These are phyloP conservation scores for Panus rudis DNA, from an alignment of 768 basidiomycete species.

Conservation along the genomic window DNA sequence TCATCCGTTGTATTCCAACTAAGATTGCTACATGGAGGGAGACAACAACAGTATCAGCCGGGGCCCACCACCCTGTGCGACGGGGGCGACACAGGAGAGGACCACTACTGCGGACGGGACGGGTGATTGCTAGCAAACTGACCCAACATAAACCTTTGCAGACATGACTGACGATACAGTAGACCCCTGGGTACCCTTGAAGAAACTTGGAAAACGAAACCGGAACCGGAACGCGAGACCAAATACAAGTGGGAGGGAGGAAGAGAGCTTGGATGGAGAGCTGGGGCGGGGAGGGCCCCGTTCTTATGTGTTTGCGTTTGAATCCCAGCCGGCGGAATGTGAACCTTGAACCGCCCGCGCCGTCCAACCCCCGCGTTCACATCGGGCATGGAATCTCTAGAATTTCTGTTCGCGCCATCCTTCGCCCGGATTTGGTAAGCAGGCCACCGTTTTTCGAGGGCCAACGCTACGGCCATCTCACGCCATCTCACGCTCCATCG, in stretches of 20 bases:
- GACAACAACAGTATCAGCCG: slow-evolving; percentile 20
- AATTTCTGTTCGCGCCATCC: no score
- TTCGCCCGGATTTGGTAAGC: no score
- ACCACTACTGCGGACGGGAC: slow-evolving; percentile 32
- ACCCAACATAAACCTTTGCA: slow-evolving; percentile 91
- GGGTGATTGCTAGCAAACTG: slow-evolving; percentile 60
- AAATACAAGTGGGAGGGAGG: slow-evolving; percentile 41
- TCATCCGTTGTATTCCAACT: slow-evolving; percentile 97
- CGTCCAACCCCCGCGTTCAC: no score
- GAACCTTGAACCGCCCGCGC: no score
- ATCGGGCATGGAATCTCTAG: no score
- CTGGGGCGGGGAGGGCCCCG: background rate
- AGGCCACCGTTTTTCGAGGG: no score
- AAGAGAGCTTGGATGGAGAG: slow-evolving; percentile 29
- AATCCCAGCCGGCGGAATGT: no score
- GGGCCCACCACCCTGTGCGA: slow-evolving; percentile 27
- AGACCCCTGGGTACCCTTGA: slow-evolving; percentile 42
- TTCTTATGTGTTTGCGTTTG: no score
- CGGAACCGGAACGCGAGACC: slow-evolving; percentile 48
- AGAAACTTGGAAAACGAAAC: slow-evolving; percentile 45
- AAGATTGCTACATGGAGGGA: slow-evolving; percentile 72
- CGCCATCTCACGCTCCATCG: no score
- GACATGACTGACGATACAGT: slow-evolving; percentile 59
- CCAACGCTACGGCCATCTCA: no score
- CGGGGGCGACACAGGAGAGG: slow-evolving; percentile 41